A percentile compares a stretch with the other conserved stretches of the same genome.
These are phyloP conservation scores for Camelina laxa DNA, from an alignment of 345 rosid genomes.

Conservation along the genomic window DNA sequence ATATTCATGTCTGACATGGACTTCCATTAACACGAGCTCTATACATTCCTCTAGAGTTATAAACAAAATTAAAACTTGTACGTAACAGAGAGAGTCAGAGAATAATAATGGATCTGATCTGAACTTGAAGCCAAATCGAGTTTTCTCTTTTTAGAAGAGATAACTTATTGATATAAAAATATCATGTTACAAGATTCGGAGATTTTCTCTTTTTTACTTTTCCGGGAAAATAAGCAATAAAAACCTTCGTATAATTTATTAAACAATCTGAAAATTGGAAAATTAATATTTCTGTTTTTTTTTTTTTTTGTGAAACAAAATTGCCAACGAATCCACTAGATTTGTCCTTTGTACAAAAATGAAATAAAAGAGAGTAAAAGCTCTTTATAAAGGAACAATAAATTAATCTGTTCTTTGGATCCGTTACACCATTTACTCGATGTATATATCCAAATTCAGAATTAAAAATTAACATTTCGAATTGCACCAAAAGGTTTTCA, in stretches of 20 bases:
- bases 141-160: constrained; percentile 17
- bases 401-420: background rate
- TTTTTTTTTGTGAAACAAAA: constrained; percentile 17
- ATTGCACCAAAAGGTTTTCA: background rate
- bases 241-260: background rate
- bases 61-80: constrained; percentile 1
- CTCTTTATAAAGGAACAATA: background rate
- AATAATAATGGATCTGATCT: constrained; percentile 8
- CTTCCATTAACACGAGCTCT: constrained; percentile 36
- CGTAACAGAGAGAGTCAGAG: background rate
- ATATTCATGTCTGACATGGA: constrained; percentile 44
- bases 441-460: background rate
- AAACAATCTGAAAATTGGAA: constrained; percentile 17
- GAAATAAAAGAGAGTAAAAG: background rate
- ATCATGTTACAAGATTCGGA: constrained; percentile 33
- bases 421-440: background rate
- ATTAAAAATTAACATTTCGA: background rate
- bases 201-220: constrained; percentile 21
- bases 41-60: constrained; percentile 28
- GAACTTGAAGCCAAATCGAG: constrained; percentile 36
- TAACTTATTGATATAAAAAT: constrained; percentile 20
- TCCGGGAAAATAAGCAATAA: constrained; percentile 35
- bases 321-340: constrained; percentile 23
- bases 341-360: background rate
- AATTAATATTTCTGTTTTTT: constrained; percentile 8